Evolutionary conservation across 208 protist species (phyloP).

Genomic region (Wallacemonas sp.): DNA sequence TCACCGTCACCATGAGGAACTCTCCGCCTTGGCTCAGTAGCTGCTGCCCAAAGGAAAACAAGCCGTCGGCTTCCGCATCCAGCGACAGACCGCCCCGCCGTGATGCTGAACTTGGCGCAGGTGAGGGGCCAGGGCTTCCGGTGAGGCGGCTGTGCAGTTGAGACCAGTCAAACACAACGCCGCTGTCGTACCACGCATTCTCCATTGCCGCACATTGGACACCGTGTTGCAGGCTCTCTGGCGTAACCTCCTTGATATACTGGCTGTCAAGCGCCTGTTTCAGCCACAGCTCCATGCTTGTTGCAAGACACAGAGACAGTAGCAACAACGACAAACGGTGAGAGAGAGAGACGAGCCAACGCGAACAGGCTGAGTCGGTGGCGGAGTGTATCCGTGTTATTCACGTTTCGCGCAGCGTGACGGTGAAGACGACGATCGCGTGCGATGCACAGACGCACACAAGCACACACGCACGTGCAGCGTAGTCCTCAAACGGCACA

Average conservation of each 20-base stretch:
- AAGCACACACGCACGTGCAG: too few species aligned
- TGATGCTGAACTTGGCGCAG: not conserved
- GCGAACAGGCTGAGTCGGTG: too few species aligned
- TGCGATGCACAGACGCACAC: too few species aligned
- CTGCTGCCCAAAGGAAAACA: not conserved
- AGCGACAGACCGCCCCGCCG: not conserved
- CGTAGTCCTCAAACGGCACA: too few species aligned
- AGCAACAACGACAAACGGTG: not conserved
- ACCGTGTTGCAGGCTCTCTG: constrained; percentile 12
- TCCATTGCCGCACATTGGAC: constrained; percentile 35
- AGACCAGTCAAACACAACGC: constrained; percentile 64
- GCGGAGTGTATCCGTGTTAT: too few species aligned
- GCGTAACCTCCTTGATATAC: constrained; percentile 21
- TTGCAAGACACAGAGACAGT: not conserved
- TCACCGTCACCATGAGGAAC: constrained; percentile 24
- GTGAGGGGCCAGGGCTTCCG: not conserved
- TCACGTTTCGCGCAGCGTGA: too few species aligned
- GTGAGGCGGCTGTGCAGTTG: constrained; percentile 43
- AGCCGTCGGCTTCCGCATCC: not conserved
- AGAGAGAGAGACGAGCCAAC: not conserved
- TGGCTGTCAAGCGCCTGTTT: constrained; percentile 11
- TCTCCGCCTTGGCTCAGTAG: not conserved
- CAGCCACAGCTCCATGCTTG: constrained; percentile 53
- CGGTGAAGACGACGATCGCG: too few species aligned
- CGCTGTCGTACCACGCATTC: constrained; percentile 67